Percentiles rank a stretch among this genome's conserved stretches.
These are phyloP conservation scores for Lasiodiplodia hormozganensis DNA, from an alignment of 2,329 filamentous ascomycete species.

Conservation along the genomic window DNA sequence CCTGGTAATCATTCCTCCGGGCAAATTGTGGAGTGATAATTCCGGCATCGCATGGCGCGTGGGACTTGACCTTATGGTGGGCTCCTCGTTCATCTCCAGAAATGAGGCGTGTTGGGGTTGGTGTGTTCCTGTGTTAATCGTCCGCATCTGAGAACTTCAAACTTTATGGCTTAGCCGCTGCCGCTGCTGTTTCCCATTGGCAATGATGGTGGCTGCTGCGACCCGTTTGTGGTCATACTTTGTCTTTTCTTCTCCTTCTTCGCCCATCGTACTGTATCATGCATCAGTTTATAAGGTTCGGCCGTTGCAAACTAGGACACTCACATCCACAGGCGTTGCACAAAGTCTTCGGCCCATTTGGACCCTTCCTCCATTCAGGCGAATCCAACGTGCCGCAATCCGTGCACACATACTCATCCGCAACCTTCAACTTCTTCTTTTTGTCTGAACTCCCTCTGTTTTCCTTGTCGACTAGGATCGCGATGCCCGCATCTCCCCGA, in stretches of 20 bases:
- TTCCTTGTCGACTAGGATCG: conserved; percentile 81
- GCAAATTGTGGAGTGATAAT: background rate
- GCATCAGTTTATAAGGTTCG: conserved; percentile 27
- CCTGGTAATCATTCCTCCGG: background rate
- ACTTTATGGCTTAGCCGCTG: conserved; percentile 20
- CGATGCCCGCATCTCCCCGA: conserved; percentile 84
- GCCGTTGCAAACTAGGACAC: conserved; percentile 37
- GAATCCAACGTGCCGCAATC: conserved; percentile 95
- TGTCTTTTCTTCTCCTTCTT: conserved; percentile 78
- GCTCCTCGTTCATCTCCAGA: conserved; percentile 7
- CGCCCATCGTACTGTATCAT: conserved; percentile 60
- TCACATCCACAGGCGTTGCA: conserved; percentile 93
- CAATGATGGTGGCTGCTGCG: conserved; percentile 23
- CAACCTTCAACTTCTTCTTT: conserved; percentile 82
- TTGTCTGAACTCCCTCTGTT: conserved; percentile 72
- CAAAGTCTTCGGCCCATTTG: conserved; percentile 88
- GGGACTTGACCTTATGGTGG: conserved; percentile 8
- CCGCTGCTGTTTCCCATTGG: conserved; percentile 29
- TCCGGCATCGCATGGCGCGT: conserved; percentile 5
- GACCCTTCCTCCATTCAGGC: conserved; percentile 95
- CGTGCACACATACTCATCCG: conserved; percentile 90
- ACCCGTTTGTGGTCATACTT: conserved; percentile 9
- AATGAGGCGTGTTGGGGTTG: conserved; percentile 7
- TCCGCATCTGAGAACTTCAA: background rate
- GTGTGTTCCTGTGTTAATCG: background rate